phyloP scores from a whole-genome alignment of 2,329 filamentous ascomycete species.

The Stagonosporopsis tanaceti region DNA sequence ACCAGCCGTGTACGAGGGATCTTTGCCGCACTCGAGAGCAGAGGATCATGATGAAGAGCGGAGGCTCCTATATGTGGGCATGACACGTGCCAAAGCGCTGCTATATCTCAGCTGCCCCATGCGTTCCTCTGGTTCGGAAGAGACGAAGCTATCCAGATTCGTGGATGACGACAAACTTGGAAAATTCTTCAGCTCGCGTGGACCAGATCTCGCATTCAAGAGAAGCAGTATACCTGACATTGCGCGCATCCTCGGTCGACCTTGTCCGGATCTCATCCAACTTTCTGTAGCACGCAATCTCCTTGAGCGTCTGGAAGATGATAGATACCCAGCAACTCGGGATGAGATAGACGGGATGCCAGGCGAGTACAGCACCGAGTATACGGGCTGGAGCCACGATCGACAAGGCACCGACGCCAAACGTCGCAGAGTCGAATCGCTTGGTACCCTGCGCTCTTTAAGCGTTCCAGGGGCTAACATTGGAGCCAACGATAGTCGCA shows the following conservation, averaged over 20 bases:
- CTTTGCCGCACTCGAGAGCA: slow-evolving; percentile 85
- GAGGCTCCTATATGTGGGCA: slow-evolving; percentile 89
- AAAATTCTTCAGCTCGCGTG: slow-evolving; percentile 65
- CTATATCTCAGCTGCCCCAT: slow-evolving; percentile 85
- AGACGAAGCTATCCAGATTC: slow-evolving; percentile 76
- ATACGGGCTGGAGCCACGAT: slow-evolving; percentile 18
- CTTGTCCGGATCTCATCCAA: slow-evolving; percentile 61
- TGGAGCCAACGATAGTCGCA: background rate
- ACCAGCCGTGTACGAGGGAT: slow-evolving; percentile 86
- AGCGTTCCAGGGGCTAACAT: background rate
- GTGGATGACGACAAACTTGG: slow-evolving; percentile 65
- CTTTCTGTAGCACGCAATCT: slow-evolving; percentile 33
- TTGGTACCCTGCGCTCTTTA: background rate
- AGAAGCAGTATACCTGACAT: slow-evolving; percentile 69
- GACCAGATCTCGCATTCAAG: slow-evolving; percentile 69
- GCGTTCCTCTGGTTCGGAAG: slow-evolving; percentile 68
- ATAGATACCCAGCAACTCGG: slow-evolving; percentile 45
- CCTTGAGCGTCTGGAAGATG: slow-evolving; percentile 46
- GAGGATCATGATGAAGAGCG: slow-evolving; percentile 90
- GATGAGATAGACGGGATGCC: slow-evolving; percentile 46
- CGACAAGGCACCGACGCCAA: slow-evolving; percentile 27
- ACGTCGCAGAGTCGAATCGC: slow-evolving; percentile 36
- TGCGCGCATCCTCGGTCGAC: slow-evolving; percentile 73
- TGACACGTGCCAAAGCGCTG: slow-evolving; percentile 89
- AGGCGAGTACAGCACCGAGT: slow-evolving; percentile 28